phyloP scores from a whole-genome alignment of 306 rosid species.

The Corylus americana region DNA sequence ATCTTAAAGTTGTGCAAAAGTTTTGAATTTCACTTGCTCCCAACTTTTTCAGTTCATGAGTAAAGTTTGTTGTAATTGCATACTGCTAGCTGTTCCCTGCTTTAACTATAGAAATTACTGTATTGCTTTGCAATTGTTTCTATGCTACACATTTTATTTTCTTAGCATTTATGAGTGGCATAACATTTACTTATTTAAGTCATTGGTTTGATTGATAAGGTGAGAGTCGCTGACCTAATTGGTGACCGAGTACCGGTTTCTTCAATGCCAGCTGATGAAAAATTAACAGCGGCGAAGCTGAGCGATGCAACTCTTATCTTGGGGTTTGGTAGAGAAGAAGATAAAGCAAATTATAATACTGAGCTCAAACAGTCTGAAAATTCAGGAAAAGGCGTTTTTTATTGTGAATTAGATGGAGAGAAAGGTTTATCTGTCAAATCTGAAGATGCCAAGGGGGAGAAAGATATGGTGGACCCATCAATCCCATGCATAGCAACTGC shows the following conservation, averaged over 20 bases:
- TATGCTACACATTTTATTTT: neutral
- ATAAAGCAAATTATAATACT: constrained; percentile 33
- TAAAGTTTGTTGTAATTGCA: neutral
- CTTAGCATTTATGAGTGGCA: neutral
- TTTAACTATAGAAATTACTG: neutral
- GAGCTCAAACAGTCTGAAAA: constrained; percentile 39
- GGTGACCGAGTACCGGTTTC: constrained; percentile 31
- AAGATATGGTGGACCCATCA: constrained; percentile 15
- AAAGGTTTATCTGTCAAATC: constrained; percentile 29
- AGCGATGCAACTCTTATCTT: constrained; percentile 37
- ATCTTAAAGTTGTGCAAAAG: neutral
- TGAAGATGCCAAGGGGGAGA: constrained; percentile 20
- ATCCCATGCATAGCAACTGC: constrained; percentile 13
- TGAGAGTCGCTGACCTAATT: constrained; percentile 62
- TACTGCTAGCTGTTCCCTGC: neutral
- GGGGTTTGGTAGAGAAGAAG: constrained; percentile 37
- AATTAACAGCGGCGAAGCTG: constrained; percentile 41
- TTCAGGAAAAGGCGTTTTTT: constrained; percentile 60
- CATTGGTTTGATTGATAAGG: constrained; percentile 47
- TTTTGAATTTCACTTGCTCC: neutral
- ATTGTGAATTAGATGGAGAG: constrained; percentile 42
- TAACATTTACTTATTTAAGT: constrained; percentile 22
- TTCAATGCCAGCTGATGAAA: constrained; percentile 35
- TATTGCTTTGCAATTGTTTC: neutral
- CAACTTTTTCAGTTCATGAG: neutral